Base-by-base conservation (phyloP, 2,329 filamentous ascomycete species). In the Neospermospora avenae region DNA sequence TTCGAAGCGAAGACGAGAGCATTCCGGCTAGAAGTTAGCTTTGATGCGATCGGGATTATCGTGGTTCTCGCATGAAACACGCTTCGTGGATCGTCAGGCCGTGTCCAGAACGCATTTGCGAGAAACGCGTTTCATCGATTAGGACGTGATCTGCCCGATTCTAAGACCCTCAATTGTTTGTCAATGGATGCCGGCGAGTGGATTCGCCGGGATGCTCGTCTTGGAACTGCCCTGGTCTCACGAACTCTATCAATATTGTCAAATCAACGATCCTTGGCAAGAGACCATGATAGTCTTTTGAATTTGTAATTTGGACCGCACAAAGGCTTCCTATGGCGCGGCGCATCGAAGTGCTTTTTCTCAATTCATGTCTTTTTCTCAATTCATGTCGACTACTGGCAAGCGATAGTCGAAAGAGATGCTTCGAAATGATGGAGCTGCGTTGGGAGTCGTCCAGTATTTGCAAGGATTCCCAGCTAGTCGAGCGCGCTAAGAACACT, bases 141-240 rank as follows among this genome's bases (percentile, higher is more conserved):
- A 37, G 35, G 48, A 22, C n/a, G 11, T 51, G 48, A 51, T 51
- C 31, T 51, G 31, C n/a, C 16, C n/a, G 10, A 28, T 37, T 51
- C 28, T 28, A 34, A 18, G 25, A 51, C 16, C 24, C 18, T 18
- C n/a, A 11, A 13, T 37, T 51, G 48, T 14, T 18, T 24, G 3
- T 20, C 48, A 28, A 18, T 51, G 48, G 48, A 16, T 22, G 48
- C 11, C 28, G 28, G 11, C 28, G n/a, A n/a, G 46, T 24, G 10
- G 18, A 14, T 18, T 11, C 22, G 28, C n/a, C 11, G 20, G 31
- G 39, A 20, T 22, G 16, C 11, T 37, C 20, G 10, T 46, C 8
- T 25, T 46, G 48, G 48, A 22, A 51, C 48, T 51, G 28, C 48
- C 20, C 35, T 34, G 34, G 48, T 51, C 35, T 51, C 48, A 51